These are phyloP conservation scores for Boeremia exigua DNA, from an alignment of 2,329 filamentous ascomycete genomes.

Conservation along the genomic window DNA sequence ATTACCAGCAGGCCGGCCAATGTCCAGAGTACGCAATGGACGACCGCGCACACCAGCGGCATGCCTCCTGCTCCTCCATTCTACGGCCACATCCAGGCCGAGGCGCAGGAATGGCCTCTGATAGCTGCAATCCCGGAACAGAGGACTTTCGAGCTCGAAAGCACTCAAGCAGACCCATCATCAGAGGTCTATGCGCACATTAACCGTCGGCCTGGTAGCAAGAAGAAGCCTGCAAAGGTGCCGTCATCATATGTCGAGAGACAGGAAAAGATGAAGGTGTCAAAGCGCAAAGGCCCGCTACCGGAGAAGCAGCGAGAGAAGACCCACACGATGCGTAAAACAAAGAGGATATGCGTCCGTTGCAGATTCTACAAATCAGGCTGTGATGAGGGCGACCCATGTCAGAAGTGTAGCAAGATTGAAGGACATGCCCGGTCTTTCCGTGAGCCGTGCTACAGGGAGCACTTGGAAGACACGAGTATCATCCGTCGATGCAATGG, in stretches of 20 bases:
- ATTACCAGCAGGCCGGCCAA: constrained; percentile 16
- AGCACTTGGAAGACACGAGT: constrained; percentile 39
- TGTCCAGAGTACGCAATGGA: constrained; percentile 27
- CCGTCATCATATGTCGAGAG: constrained; percentile 43
- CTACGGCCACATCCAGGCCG: constrained; percentile 24
- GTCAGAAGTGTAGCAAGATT: constrained; percentile 41
- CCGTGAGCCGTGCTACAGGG: constrained; percentile 41
- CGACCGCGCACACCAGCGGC: constrained; percentile 15
- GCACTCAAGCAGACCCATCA: constrained; percentile 15
- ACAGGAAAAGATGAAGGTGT: constrained; percentile 42
- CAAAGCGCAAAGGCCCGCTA: constrained; percentile 39
- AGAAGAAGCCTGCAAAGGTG: constrained; percentile 38
- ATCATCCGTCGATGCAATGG: constrained; percentile 45
- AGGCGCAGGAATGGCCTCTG: constrained; percentile 29
- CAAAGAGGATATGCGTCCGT: constrained; percentile 40
- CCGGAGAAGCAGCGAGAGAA: constrained; percentile 37
- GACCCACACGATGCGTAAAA: constrained; percentile 46
- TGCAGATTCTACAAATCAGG: constrained; percentile 46
- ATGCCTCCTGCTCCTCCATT: constrained; percentile 14
- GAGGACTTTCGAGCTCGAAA: constrained; percentile 21
- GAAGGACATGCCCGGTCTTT: constrained; percentile 40
- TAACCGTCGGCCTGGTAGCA: constrained; percentile 24
- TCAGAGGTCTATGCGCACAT: constrained; percentile 11
- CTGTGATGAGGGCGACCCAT: constrained; percentile 43
- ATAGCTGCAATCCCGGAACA: constrained; percentile 19